Base-by-base conservation (phyloP, 441 rosid genomes). In the Corymbia citriodora region DNA sequence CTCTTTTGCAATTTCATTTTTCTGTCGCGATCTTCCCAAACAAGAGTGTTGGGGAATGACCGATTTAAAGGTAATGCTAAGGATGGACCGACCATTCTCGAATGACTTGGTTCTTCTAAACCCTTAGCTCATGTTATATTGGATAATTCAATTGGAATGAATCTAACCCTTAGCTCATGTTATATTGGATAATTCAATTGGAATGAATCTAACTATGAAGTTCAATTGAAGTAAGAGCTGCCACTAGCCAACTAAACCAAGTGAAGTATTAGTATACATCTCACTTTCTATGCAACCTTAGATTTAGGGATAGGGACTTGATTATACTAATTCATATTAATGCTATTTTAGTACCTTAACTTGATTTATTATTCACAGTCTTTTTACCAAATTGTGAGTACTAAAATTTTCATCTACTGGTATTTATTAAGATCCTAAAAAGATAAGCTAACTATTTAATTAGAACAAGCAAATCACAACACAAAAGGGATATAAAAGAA, bases 161-260 rank as follows among this genome's bases (percentile, higher is more conserved):
- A 59, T 59, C 1, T 29, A 59, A 59, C 7, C 65, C 7, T 59
- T 59, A 59, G 1, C 14, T 59, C 25, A 13, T 0, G 1, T 7
- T 59, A 59, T 7, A 0, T 1, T 59, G 1, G n/a, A 25, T 23
- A 59, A 4, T 59, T 59, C 65, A 25, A 59, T 25, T 4, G 0
- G 14, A 59, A 59, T 59, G 25, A 25, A 59, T 59, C 1, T 29
- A 59, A 59, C 7, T 25, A 25, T 25, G 7, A 59, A 59, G 65
- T 4, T 59, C n/a, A 59, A 59, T 0, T 25, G 1, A 59, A 59
- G 1, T 0, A 0, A 1, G n/a, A 59, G 1, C 0, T 0, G n/a
- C 3, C 65, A 23, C n/a, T 25, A 4, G n/a, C 0, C 25, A 23
- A 59, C 25, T 3, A 10, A 0, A 4, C 29, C 25, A 0, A 1